phyloP scores from a whole-genome alignment of 2,329 filamentous ascomycete species.

The Diaporthe citrichinensis region DNA sequence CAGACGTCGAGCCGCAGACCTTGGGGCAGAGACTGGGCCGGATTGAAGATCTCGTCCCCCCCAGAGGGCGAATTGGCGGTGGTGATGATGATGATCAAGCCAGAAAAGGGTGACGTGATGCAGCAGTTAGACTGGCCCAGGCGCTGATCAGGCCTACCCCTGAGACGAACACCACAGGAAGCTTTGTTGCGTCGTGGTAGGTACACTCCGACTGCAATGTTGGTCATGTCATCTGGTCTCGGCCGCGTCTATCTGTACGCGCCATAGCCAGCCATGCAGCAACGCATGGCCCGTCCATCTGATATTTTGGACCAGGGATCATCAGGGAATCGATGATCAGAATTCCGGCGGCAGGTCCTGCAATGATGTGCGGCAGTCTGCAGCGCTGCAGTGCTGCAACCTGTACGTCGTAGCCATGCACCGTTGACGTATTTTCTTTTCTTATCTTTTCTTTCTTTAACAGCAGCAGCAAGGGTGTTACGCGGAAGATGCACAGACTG shows the following conservation, averaged over 20 bases:
- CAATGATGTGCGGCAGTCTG: background rate
- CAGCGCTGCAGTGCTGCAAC: background rate
- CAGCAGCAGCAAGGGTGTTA: background rate
- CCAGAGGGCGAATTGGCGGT: background rate
- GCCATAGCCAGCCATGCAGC: background rate
- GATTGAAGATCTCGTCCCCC: background rate
- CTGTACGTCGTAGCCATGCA: background rate
- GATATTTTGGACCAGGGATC: constrained; percentile 6
- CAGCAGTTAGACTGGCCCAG: background rate
- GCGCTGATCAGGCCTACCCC: background rate
- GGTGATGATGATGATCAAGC: background rate
- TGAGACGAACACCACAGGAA: constrained; percentile 20
- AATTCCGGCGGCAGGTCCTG: background rate
- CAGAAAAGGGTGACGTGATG: background rate
- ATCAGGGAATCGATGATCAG: constrained; percentile 15
- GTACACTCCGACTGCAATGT: constrained; percentile 2
- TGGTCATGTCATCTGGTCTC: constrained; percentile 27
- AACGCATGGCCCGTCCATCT: constrained; percentile 4
- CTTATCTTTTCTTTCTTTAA: too few species aligned
- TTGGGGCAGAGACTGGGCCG: background rate
- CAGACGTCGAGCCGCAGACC: background rate
- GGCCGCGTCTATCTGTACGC: constrained; percentile 22
- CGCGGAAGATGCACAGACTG: constrained; percentile 14
- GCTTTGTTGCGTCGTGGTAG: background rate
- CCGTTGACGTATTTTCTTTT: background rate